Evolutionary conservation across 2,329 filamentous ascomycete species (phyloP), one percentile per base, ranked within the genome.

Genomic region (Paraconiothyrium sp.): DNA sequence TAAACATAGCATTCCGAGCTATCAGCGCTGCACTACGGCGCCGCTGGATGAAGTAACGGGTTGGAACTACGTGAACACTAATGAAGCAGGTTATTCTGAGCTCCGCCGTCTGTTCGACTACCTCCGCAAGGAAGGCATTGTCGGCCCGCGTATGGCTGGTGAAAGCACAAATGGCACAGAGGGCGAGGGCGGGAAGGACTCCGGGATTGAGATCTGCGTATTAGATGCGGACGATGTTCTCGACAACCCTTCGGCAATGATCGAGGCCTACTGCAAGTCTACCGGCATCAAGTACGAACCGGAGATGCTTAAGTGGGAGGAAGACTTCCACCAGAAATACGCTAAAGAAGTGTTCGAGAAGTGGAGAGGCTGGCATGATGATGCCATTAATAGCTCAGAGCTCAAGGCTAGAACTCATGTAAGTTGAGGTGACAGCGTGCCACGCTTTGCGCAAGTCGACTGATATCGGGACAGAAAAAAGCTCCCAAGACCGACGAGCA

Each of bases 321-420:
- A 90, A 32, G 88, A 90, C 56, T 90, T 91, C 66, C 89, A 90
- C 70, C 89, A 93, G 69, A 70, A 81, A 55, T 83, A 86, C 64
- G 94, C 94, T 3, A 84, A 86, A 67, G 85, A 88, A 65, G 89
- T 89, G 20, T 98, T 98, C 81, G 93, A 94, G 81, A 98, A 99
- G 83, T 98, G 95, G 95, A 91, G 89, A 69, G 95, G 95, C 11
- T 98, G 97, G 82, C 95, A 98, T 78, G 92, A 98, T 69, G 95
- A 98, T 83, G 95, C 93, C 14, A 92, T 98, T 70, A 84, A 91
- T 68, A 97, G 92, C 75, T 90, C 85, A 41, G 89, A 89, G 64
- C 82, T 99, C 72, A 90, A 90, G 76, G 88, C 92, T 1, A 85
- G 92, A 73, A 83, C 84, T 49, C 85, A 89, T 67, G 86, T 88